Evolutionary conservation across 768 basidiomycete species (phyloP).

Genomic region (Russula earlei): DNA sequence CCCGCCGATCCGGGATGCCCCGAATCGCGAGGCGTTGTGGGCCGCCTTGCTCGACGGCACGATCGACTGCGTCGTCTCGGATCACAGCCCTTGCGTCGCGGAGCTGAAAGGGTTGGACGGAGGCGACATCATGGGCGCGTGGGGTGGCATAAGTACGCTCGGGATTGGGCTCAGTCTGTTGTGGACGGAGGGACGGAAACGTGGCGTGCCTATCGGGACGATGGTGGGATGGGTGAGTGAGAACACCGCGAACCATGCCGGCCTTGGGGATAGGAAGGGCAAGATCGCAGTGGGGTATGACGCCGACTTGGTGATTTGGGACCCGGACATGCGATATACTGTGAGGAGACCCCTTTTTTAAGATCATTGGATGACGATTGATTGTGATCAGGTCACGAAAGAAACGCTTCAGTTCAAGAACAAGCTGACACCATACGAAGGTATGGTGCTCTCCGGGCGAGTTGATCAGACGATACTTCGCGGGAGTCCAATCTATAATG

Average conservation of each 20-base stretch:
- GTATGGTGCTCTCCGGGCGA: conserved; percentile 56
- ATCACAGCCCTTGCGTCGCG: conserved; percentile 86
- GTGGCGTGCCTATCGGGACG: conserved; percentile 46
- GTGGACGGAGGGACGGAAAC: conserved; percentile 72
- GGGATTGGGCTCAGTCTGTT: conserved; percentile 83
- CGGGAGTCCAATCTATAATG: conserved; percentile 58
- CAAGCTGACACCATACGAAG: conserved; percentile 86
- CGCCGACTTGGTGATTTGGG: conserved; percentile 83
- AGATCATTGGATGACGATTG: background rate
- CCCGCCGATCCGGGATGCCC: conserved; percentile 74
- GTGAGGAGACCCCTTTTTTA: conserved; percentile 22
- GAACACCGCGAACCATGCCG: conserved; percentile 72
- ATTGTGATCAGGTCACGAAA: conserved; percentile 54
- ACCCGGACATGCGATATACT: conserved; percentile 44
- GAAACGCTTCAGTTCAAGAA: conserved; percentile 83
- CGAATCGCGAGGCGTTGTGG: conserved; percentile 74
- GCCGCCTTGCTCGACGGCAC: conserved; percentile 68
- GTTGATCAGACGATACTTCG: conserved; percentile 76
- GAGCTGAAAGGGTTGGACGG: conserved; percentile 70
- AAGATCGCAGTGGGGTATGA: conserved; percentile 63
- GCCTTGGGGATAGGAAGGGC: conserved; percentile 64
- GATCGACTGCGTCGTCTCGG: conserved; percentile 91
- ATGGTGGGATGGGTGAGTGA: conserved; percentile 70
- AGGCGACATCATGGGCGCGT: conserved; percentile 80
- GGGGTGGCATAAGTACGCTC: conserved; percentile 91